Conservation (phyloP, 768 basidiomycete genomes). For the Suillus hirtellus region DNA sequence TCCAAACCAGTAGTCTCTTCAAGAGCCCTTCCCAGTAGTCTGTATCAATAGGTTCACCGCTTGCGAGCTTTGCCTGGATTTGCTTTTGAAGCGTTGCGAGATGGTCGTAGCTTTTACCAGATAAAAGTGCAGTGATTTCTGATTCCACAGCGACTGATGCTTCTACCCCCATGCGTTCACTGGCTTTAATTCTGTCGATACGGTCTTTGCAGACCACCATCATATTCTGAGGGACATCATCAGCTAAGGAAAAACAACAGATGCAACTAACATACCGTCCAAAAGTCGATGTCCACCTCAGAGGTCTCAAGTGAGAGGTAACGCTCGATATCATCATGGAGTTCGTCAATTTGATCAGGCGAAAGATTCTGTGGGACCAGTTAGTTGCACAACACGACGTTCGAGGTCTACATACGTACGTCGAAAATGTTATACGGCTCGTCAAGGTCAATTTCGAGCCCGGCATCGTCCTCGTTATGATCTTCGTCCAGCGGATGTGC, state of each 20-base stretch:
- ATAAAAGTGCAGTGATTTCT: conserved; percentile 78
- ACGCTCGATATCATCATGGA: conserved; percentile 92
- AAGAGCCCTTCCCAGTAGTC: conserved; percentile 97
- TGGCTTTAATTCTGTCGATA: conserved; percentile 70
- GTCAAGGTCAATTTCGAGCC: conserved; percentile 96
- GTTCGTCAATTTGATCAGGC: conserved; percentile 83
- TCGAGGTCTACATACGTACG: conserved; percentile 45
- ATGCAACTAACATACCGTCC: conserved; percentile 67
- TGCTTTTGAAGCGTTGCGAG: conserved; percentile 79
- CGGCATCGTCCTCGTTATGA: conserved; percentile 81
- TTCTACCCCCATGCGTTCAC: conserved; percentile 63
- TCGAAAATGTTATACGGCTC: conserved; percentile 98
- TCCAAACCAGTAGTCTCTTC: conserved; percentile 93
- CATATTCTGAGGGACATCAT: conserved; percentile 69
- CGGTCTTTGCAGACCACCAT: conserved; percentile 95
- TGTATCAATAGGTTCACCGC: conserved; percentile 92
- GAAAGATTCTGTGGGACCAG: conserved; percentile 67
- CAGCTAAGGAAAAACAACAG: conserved; percentile 7
- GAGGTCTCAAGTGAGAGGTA: conserved; percentile 86
- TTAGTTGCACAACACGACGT: conserved; percentile 8
- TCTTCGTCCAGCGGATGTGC: conserved; percentile 69
- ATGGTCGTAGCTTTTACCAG: conserved; percentile 85
- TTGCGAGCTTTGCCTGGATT: conserved; percentile 84
- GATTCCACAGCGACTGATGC: conserved; percentile 80
- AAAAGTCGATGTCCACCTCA: conserved; percentile 91